phyloP scores from a whole-genome alignment of 2,329 filamentous ascomycete species.

The Colletotrichum zoysiae region DNA sequence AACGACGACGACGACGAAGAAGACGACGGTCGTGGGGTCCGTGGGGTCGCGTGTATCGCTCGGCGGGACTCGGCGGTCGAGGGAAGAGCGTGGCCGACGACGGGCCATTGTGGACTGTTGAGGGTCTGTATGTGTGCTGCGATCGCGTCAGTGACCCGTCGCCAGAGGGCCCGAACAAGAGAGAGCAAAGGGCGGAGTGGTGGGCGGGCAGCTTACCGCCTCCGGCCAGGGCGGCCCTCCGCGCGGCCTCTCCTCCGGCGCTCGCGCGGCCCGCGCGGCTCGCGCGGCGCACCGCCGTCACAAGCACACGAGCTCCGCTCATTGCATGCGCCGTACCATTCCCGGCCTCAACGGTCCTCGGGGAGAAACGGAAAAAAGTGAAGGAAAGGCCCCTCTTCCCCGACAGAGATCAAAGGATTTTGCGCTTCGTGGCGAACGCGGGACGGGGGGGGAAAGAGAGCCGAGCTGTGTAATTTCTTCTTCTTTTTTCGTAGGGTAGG shows the following conservation, averaged over 20 bases:
- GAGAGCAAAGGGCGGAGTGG: neutral
- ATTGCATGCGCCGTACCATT: conserved; percentile 46
- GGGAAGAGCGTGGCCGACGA: conserved; percentile 6
- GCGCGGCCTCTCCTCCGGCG: neutral
- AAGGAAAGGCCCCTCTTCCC: neutral
- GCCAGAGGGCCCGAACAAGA: neutral
- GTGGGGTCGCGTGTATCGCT: conserved; percentile 25
- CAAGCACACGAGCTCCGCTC: conserved; percentile 47
- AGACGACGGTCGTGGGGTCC: neutral
- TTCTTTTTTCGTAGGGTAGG: neutral
- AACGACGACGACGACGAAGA: conserved; percentile 17
- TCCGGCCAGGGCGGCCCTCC: neutral
- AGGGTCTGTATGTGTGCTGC: neutral
- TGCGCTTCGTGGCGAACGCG: neutral
- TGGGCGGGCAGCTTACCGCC: neutral
- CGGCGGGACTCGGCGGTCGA: conserved; percentile 15
- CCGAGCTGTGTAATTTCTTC: too few relatives aligned
- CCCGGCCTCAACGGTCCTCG: neutral
- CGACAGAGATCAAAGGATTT: neutral
- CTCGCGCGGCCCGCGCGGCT: conserved; percentile 23
- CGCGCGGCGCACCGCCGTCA: conserved; percentile 28
- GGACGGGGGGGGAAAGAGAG: neutral
- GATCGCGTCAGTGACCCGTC: conserved; percentile 5
- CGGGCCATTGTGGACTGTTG: neutral
- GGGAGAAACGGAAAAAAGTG: too few relatives aligned